These are phyloP conservation scores for Pelargonium cotyledonis DNA, from an alignment of 441 rosid genomes.

Conservation along the genomic window DNA sequence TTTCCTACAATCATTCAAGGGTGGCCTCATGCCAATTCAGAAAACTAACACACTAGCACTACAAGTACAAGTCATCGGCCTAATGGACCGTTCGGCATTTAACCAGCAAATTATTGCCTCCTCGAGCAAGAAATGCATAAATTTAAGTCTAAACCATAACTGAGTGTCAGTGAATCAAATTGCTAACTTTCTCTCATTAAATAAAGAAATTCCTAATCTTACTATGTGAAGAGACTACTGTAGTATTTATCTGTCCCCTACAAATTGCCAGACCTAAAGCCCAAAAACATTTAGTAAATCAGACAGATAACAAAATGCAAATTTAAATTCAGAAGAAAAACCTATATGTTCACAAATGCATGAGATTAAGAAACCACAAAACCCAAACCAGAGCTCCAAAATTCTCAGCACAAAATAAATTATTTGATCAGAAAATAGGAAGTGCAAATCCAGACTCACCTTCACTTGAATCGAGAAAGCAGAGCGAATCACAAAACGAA, in stretches of 20 bases:
- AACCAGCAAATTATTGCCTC: neutral
- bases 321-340: neutral
- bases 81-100: too few species aligned
- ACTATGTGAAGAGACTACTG: neutral
- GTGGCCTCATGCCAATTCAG: too few species aligned
- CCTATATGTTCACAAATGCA: neutral
- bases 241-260: neutral
- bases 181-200: neutral
- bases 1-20: too few species aligned
- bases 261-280: neutral
- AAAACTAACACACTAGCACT: too few species aligned
- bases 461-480: neutral
- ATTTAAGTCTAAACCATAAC: neutral
- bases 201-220: neutral
- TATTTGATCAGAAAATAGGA: too few species aligned
- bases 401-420: neutral
- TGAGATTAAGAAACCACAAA: neutral
- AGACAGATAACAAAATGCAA: neutral
- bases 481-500: too few species aligned
- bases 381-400: neutral
- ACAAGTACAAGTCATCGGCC: too few species aligned
- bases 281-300: neutral
- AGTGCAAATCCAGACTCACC: slow-evolving; percentile 1
- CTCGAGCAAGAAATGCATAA: neutral
- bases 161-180: neutral